A percentile compares a stretch with the other conserved stretches of the same genome.
phyloP scores from a whole-genome alignment of 2,329 filamentous ascomycete species.

The Fusarium sp. region DNA sequence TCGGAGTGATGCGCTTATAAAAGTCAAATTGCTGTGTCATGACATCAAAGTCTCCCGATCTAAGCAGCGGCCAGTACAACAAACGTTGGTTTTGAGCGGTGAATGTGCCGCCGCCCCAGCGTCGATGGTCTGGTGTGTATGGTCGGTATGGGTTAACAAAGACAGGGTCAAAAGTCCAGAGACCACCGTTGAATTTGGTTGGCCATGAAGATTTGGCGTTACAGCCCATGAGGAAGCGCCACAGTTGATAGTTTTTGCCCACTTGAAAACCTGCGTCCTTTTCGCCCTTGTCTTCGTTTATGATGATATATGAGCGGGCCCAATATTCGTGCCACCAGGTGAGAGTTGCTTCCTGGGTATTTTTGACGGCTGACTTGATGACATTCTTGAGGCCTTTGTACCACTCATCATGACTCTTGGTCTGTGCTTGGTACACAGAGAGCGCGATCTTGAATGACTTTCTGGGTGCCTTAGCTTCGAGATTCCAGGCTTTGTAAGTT shows the following conservation, averaged over 20 bases:
- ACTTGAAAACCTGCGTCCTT: conserved; percentile 8
- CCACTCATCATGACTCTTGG: not conserved
- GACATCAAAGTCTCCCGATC: conserved; percentile 6
- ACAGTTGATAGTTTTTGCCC: conserved; percentile 11
- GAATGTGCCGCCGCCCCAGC: not conserved
- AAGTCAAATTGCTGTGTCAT: conserved; percentile 19
- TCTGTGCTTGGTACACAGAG: not conserved
- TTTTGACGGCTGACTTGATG: conserved; percentile 4
- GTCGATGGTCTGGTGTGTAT: conserved; percentile 6
- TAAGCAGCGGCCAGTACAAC: not conserved
- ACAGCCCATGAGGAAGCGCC: conserved; percentile 20
- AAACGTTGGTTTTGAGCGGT: conserved; percentile 18
- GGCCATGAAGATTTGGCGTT: conserved; percentile 8
- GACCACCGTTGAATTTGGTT: conserved; percentile 13
- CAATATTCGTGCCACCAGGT: conserved; percentile 11
- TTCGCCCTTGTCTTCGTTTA: not conserved
- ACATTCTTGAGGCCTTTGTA: conserved; percentile 1
- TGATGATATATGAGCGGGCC: conserved; percentile 6
- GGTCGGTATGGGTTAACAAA: conserved; percentile 6
- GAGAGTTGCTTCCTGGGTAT: not conserved
- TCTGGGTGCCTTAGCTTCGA: not conserved
- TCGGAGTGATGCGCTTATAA: conserved; percentile 9
- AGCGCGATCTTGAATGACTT: not conserved
- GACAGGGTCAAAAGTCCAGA: conserved; percentile 11
- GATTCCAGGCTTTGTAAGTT: conserved; percentile 11